These are phyloP conservation scores for Ceratobasidium papillatum DNA, from an alignment of 1,284 basidiomycete species.

Conservation along the genomic window DNA sequence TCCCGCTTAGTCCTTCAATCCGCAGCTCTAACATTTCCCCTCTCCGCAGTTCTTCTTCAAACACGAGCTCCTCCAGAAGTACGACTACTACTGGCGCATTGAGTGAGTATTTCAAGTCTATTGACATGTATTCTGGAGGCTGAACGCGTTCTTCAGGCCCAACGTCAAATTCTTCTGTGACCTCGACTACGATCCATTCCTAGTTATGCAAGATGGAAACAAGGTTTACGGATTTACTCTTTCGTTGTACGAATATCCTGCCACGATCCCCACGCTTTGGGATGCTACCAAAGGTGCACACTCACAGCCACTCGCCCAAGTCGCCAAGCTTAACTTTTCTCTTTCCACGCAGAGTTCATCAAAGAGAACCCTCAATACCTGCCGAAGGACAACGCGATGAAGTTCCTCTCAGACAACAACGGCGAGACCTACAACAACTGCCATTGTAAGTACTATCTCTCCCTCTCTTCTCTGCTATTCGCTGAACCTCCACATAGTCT, in stretches of 20 bases:
- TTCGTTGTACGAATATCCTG: conserved; percentile 77
- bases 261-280: conserved; percentile 84
- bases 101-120: conserved; percentile 55
- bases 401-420: conserved; percentile 76
- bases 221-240: conserved; percentile 84
- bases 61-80: conserved; percentile 79
- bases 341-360: conserved; percentile 66
- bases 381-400: conserved; percentile 73
- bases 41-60: conserved; percentile 73
- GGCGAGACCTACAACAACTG: conserved; percentile 80
- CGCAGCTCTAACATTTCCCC: conserved; percentile 38
- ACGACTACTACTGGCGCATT: conserved; percentile 94
- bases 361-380: conserved; percentile 71
- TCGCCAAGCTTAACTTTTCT: neutral
- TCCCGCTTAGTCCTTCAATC: neutral
- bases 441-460: conserved; percentile 65
- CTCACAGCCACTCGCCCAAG: neutral
- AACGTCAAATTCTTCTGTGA: conserved; percentile 81
- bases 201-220: conserved; percentile 82
- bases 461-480: neutral
- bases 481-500: conserved; percentile 57
- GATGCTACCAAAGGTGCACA: conserved; percentile 65
- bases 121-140: conserved; percentile 47
- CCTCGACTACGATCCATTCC: conserved; percentile 82
- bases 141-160: conserved; percentile 60